Base-by-base conservation (phyloP, 1,284 basidiomycete species). In the Leccinum huronense region DNA sequence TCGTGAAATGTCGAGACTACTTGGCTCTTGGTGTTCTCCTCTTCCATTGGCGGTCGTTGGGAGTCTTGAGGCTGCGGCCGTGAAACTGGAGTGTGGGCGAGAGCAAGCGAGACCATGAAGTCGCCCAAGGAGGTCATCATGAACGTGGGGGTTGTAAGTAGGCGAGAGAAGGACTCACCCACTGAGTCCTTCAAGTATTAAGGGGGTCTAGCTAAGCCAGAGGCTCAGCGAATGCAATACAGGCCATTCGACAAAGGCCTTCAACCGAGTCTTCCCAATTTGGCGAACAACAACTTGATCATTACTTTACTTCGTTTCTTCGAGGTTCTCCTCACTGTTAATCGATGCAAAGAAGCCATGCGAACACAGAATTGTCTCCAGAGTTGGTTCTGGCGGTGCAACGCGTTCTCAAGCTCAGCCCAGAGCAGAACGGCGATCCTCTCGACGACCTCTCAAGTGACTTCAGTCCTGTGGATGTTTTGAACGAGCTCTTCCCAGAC, bases 401-500 rank as follows among this genome's bases (percentile, higher is more conserved):
- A 69, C 84, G 86, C 65, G 82, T 90, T 58, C 79, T 92, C 5
- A 83, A 90, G 60, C 69, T 85, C 23, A 77, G 84, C 56, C 70
- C 79, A 3, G 78, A 75, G 2, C 72, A 79, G 13, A 79, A 80
- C 36, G 66, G 66, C 0, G 86, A 89, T 70, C 81, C 83, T 38
- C 76, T 90, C 9, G 87, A 90, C 69, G 80, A 77, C 34, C 76
- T 89, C 58, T 81, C 85, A 0, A 80, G 80, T 57, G 79, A 83
- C 58, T 90, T 92, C 75, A 82, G 80, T 69, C 78, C 86, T 0
- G 77, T 86, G 8, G 78, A 83, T 58, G 79, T 87, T 9, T 78
- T 94, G 62, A 94, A 94, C 68, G 80, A 81, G 54, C 83, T 90
- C 68, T 90, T 94, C 70, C 91, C 90, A 1, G 82, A 92, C 75